Evolutionary conservation across 2,329 filamentous ascomycete genomes (phyloP), one percentile per base, ranked within the genome.

Genomic region (Colletotrichum horii): DNA sequence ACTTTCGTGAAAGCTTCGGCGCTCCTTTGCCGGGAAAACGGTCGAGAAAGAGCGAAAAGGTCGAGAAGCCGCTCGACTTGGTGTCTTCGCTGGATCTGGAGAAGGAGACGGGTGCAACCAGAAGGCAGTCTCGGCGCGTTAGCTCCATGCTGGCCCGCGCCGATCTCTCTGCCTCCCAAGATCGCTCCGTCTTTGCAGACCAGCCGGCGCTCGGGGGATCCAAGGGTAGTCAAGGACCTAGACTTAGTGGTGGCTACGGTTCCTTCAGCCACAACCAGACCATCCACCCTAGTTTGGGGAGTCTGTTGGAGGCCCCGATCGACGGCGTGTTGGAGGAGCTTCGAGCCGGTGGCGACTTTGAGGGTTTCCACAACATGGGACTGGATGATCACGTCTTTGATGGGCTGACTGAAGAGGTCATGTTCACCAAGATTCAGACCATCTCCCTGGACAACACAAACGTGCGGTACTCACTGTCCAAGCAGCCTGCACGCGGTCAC

Each of bases 91-190:
- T 96, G n/a, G 94, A 94, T 71, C 90, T 94, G 56, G 94, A 95
- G 72, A 89, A 89, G 68, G 87, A 90, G 71, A 88, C 86, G 14
- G 87, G 88, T 19, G 87, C 88, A 15, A 89, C 89, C 0, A 86
- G 91, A 67, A 88, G 91, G 75, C 91, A 91, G 76, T 93, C 92
- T 22, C 92, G 97, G 58, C 92, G 97, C 66, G 94, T 98, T 30
- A 99, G 97, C 86, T 98, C 96, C 19, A 91, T 98, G 85, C 88
- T 98, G 69, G 96, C 96, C 19, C 91, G 96, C 80, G 94, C 95
- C 36, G 96, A 98, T 82, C 87, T 98, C 24, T 96, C 95, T 1
- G 93, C 95, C 12, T 97, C 94, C 19, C 94, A 96, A 78, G 96
- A 98, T 79, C 91, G 94, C 80, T 89, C 93, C 2, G 90, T 93